These are phyloP conservation scores for Kwoniella botswanensis DNA, from an alignment of 768 basidiomycete species.

Conservation along the genomic window DNA sequence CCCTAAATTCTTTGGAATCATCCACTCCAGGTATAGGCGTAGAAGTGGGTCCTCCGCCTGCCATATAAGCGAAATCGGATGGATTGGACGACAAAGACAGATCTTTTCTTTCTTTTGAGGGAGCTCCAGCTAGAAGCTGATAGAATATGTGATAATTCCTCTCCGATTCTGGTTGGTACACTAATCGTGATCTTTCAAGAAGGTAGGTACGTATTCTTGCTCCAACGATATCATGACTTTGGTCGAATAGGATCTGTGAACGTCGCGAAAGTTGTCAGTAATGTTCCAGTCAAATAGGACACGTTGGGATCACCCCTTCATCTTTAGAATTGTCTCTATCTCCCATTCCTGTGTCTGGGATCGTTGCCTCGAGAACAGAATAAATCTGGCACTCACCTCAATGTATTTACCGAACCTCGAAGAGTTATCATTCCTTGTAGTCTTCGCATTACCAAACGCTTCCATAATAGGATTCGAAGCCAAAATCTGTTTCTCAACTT, in stretches of 20 bases:
- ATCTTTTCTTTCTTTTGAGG: conserved; percentile 92
- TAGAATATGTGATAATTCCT: conserved; percentile 99
- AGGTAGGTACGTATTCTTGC: conserved; percentile 99
- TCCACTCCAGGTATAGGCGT: conserved; percentile 90
- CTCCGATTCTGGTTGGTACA: conserved; percentile 95
- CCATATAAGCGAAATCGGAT: conserved; percentile 86
- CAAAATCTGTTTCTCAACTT: conserved; percentile 94
- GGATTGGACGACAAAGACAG: conserved; percentile 85
- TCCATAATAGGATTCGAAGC: conserved; percentile 99
- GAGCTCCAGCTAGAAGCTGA: conserved; percentile 95
- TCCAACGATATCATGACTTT: conserved; percentile 93
- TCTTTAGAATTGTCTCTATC: neutral
- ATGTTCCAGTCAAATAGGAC: too few relatives aligned
- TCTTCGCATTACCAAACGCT: conserved; percentile 99
- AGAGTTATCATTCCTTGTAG: conserved; percentile 97
- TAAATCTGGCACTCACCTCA: conserved; percentile 68
- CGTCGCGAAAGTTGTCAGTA: neutral
- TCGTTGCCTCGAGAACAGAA: neutral
- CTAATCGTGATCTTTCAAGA: conserved; percentile 93
- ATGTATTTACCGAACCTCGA: conserved; percentile 99
- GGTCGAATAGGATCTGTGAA: conserved; percentile 89
- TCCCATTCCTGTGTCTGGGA: neutral
- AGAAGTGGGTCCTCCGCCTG: conserved; percentile 86
- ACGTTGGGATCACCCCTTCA: neutral
- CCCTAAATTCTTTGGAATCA: conserved; percentile 91